Percentiles rank a stretch among this genome's conserved stretches.
phyloP scores from a whole-genome alignment of 805 yeast genomes.

The Saccharomycopsis selenospora region DNA sequence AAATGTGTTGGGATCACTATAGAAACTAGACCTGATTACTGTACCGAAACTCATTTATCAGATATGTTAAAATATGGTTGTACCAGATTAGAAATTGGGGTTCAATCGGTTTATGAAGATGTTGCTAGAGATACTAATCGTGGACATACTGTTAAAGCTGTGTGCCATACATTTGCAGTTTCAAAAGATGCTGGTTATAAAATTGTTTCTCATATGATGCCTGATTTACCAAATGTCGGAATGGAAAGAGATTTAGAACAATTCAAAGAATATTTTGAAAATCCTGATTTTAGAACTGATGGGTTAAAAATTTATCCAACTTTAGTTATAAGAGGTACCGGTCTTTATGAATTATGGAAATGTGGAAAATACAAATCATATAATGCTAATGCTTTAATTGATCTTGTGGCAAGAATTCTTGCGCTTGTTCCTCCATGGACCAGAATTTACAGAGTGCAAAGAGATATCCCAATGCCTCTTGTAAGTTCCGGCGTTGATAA shows the following conservation, averaged over 20 bases:
- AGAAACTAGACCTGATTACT: constrained; percentile 97
- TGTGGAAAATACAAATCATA: constrained; percentile 91
- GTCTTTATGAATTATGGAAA: constrained; percentile 95
- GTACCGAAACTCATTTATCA: constrained; percentile 89
- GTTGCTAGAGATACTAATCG: constrained; percentile 97
- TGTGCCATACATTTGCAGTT: constrained; percentile 87
- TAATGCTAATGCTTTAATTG: constrained; percentile 89
- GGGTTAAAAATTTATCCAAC: constrained; percentile 96
- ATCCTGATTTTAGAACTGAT: constrained; percentile 94
- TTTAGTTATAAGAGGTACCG: constrained; percentile 93
- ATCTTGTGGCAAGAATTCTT: constrained; percentile 89
- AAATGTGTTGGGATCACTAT: constrained; percentile 98
- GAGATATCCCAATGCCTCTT: constrained; percentile 98
- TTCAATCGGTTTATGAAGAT: constrained; percentile 94
- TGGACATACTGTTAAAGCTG: constrained; percentile 95
- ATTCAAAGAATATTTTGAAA: constrained; percentile 92
- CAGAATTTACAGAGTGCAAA: constrained; percentile 93
- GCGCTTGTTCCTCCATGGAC: constrained; percentile 99
- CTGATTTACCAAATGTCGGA: constrained; percentile 96
- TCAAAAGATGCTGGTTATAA: constrained; percentile 99
- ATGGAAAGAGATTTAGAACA: constrained; percentile 97
- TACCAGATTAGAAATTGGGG: constrained; percentile 94
- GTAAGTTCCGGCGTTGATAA: constrained; percentile 97
- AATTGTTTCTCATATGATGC: constrained; percentile 99
- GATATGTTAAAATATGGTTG: constrained; percentile 97